Base-by-base conservation (phyloP, 2,329 filamentous ascomycete genomes). In the Phoma herbarum region DNA sequence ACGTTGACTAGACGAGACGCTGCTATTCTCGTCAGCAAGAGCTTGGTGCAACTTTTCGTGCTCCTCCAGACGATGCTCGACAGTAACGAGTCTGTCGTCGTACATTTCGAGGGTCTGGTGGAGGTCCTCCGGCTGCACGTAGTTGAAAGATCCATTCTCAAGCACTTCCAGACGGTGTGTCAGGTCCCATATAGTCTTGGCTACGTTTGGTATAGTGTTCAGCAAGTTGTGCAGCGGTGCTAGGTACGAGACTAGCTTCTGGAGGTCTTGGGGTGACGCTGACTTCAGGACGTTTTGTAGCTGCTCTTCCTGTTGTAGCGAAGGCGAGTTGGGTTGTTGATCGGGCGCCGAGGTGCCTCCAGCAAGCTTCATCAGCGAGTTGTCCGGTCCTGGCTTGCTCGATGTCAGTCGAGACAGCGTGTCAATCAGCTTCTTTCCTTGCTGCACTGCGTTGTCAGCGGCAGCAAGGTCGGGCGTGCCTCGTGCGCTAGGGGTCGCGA, bases 111-210 rank as follows among this genome's bases (percentile, higher is more conserved):
- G 84, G 52, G 84, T 86, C 20, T 91, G 88, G 18, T 87, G 80
- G 47, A 90, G 85, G 35, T 90, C 88, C 22, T 92, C 90, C 46
- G 90, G 84, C n/a, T 84, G 83, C 18, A 83, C 81, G 42, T 85
- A 82, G 23, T 86, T 86, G 68, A 92, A 91, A 0, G 89, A 92
- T 1, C 85, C 81, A 49, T 84, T 90, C 75, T 94, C 91, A 6
- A 93, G 80, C 54, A 82, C 80, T 47, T 91, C 88, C 12, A 94
- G 75, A 1, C 91, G 87, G 51, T 85, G 82, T 35, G 86, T 86
- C 59, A 92, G 85, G 18, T 84, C 82, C 57, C 84, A 79, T 59
- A 89, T 81, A n/a, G 82, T 81, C 42, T 84, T 73, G 29, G 76
- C 71, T 28, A 79, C 69, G 46, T 76, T 75, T 1, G 77, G 77